Evolutionary conservation across 2,329 filamentous ascomycete species (phyloP).

Genomic region (Paracamarosporium sp.): DNA sequence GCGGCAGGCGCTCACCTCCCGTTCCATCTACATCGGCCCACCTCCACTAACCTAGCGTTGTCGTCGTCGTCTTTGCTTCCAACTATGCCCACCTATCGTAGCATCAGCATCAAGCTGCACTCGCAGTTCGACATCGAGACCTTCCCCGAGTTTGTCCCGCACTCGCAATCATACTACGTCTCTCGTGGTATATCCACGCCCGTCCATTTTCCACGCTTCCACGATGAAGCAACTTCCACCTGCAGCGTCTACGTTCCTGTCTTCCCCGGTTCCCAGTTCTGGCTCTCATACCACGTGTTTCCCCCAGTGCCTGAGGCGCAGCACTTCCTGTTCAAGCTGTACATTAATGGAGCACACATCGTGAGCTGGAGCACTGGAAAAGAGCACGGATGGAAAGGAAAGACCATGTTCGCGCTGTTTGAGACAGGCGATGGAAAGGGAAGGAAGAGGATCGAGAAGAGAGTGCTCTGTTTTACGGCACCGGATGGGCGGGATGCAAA

Average conservation of each 20-base stretch:
- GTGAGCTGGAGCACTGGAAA: conserved; percentile 54
- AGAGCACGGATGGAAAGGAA: conserved; percentile 51
- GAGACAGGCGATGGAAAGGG: conserved; percentile 39
- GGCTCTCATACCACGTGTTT: conserved; percentile 49
- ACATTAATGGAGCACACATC: conserved; percentile 46
- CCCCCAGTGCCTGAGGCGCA: conserved; percentile 37
- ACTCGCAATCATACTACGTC: conserved; percentile 21
- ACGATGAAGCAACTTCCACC: conserved; percentile 35
- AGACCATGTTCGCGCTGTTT: conserved; percentile 54
- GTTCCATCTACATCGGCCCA: too few species aligned
- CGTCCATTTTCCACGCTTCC: conserved; percentile 12
- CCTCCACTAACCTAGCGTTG: neutral
- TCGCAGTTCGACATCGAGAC: conserved; percentile 50
- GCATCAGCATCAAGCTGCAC: conserved; percentile 48
- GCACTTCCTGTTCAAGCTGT: conserved; percentile 56
- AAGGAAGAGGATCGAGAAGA: conserved; percentile 47
- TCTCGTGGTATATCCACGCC: conserved; percentile 9
- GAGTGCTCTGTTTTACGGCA: conserved; percentile 48
- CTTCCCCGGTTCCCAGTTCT: conserved; percentile 50
- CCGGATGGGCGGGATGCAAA: conserved; percentile 15
- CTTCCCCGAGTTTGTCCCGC: conserved; percentile 47
- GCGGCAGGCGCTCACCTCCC: neutral
- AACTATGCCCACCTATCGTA: conserved; percentile 42
- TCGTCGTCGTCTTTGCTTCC: neutral
- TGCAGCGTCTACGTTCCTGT: conserved; percentile 45